Evolutionary conservation across 78 protist genomes (phyloP).

Genomic region (Dictyostelium purpureum): DNA sequence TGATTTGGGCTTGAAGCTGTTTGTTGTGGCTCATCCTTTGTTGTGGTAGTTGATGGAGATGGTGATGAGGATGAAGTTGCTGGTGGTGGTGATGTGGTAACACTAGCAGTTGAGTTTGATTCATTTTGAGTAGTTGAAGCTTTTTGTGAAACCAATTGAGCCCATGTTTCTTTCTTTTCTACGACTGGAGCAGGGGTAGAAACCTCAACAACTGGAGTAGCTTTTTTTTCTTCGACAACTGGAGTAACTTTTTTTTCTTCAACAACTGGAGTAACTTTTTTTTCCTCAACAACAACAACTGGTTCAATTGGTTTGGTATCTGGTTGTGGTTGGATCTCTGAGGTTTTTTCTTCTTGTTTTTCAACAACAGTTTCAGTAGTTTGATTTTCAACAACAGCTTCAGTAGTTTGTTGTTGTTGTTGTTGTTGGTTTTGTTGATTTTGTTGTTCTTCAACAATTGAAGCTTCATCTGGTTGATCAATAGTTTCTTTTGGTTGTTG

Average conservation of each 20-base stretch:
- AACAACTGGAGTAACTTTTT: not conserved
- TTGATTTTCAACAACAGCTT: not conserved
- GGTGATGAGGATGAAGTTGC: not conserved
- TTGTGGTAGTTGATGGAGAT: not conserved
- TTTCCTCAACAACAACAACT: not conserved
- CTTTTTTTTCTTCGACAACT: not conserved
- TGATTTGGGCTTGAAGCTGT: not conserved
- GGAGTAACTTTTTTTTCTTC: not conserved
- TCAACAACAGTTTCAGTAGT: not conserved
- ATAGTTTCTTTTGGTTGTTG: not conserved
- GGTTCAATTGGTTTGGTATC: not conserved
- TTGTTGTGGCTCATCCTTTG: too few relatives aligned
- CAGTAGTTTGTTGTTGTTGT: not conserved
- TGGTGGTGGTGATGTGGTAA: not conserved
- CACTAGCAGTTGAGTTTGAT: not conserved
- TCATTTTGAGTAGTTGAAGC: not conserved
- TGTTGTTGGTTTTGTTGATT: not conserved
- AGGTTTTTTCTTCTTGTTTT: not conserved
- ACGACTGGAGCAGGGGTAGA: not conserved
- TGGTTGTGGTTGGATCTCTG: not conserved
- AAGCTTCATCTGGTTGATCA: slow-evolving; percentile 56
- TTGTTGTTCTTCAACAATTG: not conserved
- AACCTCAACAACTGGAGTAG: not conserved
- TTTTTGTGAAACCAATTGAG: not conserved
- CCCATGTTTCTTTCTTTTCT: slow-evolving; percentile 6